A percentile compares a stretch with the other conserved stretches of the same genome.
Conservation (phyloP, 2,329 filamentous ascomycete species). For the Pyricularia sp. region DNA sequence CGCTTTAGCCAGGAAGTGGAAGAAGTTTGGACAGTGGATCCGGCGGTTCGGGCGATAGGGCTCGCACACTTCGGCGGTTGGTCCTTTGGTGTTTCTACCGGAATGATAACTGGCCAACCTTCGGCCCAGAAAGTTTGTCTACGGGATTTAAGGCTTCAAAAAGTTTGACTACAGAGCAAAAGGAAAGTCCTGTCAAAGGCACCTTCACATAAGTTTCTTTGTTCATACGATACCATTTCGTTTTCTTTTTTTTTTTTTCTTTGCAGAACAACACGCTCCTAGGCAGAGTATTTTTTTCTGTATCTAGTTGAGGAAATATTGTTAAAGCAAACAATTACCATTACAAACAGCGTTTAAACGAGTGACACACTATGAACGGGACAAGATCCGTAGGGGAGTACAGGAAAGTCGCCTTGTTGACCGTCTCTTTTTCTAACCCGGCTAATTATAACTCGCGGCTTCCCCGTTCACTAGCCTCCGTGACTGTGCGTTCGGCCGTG, state of each 20-base stretch:
- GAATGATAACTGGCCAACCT: no score
- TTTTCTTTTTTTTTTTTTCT: no score
- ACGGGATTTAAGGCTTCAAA: no score
- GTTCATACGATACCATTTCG: background rate
- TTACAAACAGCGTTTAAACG: background rate
- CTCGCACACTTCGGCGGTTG: conserved; percentile 6
- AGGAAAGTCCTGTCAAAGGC: no score
- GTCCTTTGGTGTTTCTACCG: background rate
- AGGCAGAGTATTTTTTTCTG: background rate
- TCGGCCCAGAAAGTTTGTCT: no score
- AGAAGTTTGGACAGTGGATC: conserved; percentile 19
- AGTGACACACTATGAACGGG: no score
- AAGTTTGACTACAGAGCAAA: background rate
- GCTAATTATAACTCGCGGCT: no score
- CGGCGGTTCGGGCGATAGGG: conserved; percentile 18
- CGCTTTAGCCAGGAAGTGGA: conserved; percentile 12
- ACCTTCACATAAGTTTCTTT: background rate
- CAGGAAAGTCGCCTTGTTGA: no score
- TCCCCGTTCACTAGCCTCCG: no score
- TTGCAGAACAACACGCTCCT: background rate
- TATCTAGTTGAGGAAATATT: background rate
- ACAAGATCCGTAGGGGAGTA: no score
- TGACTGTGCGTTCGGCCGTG: no score
- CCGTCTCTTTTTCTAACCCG: no score
- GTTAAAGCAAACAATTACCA: background rate